These are phyloP conservation scores for Sambucus nigra DNA, from an alignment of 129 eudicot species.

Conservation along the genomic window DNA sequence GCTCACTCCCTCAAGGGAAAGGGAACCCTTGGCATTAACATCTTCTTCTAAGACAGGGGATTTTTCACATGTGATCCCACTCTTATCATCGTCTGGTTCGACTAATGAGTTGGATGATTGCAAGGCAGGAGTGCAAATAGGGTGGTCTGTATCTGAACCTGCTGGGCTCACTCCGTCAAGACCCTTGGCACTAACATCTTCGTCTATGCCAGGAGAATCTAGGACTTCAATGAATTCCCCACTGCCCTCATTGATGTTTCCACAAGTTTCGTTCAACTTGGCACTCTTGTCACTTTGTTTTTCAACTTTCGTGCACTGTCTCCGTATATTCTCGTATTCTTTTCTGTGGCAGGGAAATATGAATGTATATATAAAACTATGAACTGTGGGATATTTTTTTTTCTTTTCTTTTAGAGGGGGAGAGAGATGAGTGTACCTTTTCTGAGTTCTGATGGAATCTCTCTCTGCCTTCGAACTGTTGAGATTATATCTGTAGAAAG, in stretches of 20 bases:
- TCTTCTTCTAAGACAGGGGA: conserved; percentile 28
- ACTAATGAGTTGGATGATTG: not conserved
- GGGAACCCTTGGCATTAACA: not conserved
- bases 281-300: conserved; percentile 27
- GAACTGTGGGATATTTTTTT: not conserved
- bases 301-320: conserved; percentile 37
- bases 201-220: conserved; percentile 30
- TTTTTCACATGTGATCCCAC: conserved; percentile 29
- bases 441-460: conserved; percentile 31
- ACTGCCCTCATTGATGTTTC: conserved; percentile 21
- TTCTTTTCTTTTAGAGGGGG: not conserved
- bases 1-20: conserved; percentile 15
- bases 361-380: not conserved
- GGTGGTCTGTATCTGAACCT: conserved; percentile 15
- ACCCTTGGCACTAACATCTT: conserved; percentile 27
- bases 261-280: conserved; percentile 24
- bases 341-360: conserved; percentile 27
- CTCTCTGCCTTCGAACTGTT: conserved; percentile 57
- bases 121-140: not conserved
- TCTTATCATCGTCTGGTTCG: conserved; percentile 25
- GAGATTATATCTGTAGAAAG: conserved; percentile 46
- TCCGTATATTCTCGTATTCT: conserved; percentile 38
- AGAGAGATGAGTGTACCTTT: conserved; percentile 30
- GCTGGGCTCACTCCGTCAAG: conserved; percentile 16
- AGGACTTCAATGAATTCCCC: conserved; percentile 30